phyloP scores from a whole-genome alignment of 768 basidiomycete genomes.

The Terana coerulea region DNA sequence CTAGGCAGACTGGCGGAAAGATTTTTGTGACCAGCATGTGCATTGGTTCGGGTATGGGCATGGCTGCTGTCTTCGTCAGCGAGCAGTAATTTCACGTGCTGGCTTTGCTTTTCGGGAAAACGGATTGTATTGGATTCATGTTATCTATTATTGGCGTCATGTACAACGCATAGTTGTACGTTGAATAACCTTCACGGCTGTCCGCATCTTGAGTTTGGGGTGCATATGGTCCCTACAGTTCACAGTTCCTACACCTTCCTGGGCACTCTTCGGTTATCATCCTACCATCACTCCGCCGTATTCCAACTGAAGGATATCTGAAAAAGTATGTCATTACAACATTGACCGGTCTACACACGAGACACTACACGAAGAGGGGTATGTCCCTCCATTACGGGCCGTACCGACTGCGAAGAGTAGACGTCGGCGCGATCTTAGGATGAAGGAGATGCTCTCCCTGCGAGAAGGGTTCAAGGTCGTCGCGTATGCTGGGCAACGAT shows the following conservation, averaged over 20 bases:
- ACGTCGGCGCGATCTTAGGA: conserved; percentile 64
- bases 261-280: background rate
- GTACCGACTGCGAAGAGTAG: conserved; percentile 37
- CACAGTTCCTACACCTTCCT: too few species aligned
- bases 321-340: background rate
- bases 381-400: conserved; percentile 54
- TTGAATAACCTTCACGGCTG: too few species aligned
- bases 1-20: conserved; percentile 70
- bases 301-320: background rate
- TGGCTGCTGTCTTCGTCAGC: conserved; percentile 83
- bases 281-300: background rate
- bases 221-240: too few species aligned
- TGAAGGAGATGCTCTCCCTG: conserved; percentile 59
- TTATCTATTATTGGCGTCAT: too few species aligned
- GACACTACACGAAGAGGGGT: background rate
- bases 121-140: too few species aligned
- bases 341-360: background rate
- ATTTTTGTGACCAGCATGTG: conserved; percentile 92
- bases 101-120: too few species aligned
- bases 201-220: too few species aligned
- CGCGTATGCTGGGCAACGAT: conserved; percentile 25
- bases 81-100: too few species aligned
- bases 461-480: conserved; percentile 52
- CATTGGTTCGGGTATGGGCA: conserved; percentile 86
- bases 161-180: too few species aligned